Evolutionary conservation across 768 basidiomycete species (phyloP).

Genomic region (Chiua virens): DNA sequence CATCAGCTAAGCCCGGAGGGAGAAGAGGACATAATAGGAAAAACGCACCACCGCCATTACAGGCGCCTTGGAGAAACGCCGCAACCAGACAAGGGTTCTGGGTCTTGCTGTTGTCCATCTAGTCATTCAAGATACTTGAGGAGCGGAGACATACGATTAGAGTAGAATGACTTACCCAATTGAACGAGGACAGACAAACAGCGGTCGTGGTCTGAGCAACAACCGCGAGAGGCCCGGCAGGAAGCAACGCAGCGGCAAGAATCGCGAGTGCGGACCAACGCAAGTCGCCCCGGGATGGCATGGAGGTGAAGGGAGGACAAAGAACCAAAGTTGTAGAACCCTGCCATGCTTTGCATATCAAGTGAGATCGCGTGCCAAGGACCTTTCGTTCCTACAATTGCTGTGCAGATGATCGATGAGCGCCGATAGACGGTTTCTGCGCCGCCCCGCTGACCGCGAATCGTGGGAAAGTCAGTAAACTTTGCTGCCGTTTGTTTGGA

Average conservation of each 20-base stretch:
- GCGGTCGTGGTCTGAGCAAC: conserved; percentile 26
- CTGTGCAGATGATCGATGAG: no score
- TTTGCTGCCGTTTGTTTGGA: no score
- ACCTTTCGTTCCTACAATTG: no score
- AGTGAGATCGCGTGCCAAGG: background rate
- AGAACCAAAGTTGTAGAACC: background rate
- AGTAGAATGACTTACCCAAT: conserved; percentile 25
- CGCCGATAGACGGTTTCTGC: background rate
- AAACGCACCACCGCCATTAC: conserved; percentile 42
- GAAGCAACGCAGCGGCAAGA: conserved; percentile 17
- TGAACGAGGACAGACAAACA: conserved; percentile 19
- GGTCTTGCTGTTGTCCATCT: conserved; percentile 43
- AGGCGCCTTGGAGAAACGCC: conserved; percentile 43
- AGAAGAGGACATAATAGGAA: conserved; percentile 3
- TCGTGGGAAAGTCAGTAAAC: no score
- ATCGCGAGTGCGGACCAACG: conserved; percentile 17
- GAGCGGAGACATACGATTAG: background rate
- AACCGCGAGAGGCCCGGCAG: conserved; percentile 10
- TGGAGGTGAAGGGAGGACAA: background rate
- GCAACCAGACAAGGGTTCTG: conserved; percentile 50
- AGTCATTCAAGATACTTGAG: background rate
- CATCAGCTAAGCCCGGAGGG: conserved; percentile 3
- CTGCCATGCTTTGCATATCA: background rate
- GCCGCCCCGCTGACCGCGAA: no score
- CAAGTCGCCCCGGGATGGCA: conserved; percentile 4